Evolutionary conservation across 345 rosid genomes (phyloP), one percentile per base, ranked within the genome.

Genomic region (Sisymbrium altissimum): DNA sequence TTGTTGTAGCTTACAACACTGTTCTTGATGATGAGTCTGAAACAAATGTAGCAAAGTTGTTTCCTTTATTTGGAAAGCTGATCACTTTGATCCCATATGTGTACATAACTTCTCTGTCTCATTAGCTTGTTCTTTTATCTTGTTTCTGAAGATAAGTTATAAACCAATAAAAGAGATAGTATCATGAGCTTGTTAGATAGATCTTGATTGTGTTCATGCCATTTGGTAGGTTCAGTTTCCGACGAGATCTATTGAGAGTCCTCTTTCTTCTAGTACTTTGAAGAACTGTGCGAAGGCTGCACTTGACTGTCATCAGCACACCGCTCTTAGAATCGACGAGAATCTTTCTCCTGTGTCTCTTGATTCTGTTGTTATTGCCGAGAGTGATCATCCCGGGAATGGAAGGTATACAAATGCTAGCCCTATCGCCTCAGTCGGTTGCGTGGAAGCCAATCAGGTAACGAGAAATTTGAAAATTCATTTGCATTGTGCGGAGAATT

Each of bases 381-480:
- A 86, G 82, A 76, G 82, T 81, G 93, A 88, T 76, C 19, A 88
- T 74, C n/a, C 84, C 0, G 83, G 84, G 77, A 81, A 72, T 67
- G 88, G 83, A 59, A 87, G 89, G 64, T 87, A 82, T 59, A 38
- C 87, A 0, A 73, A 81, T 76, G 78, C 84, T 41, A 88, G 93
- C 70, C 87, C 92, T 38, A 86, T 93, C 44, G 78, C 83, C 48
- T 85, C 98, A 0, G 92, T 86, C 52, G 97, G 84, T 52, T 88
- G 98, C 83, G 83, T 94, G 82, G 96, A 94, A 68, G 84, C 97
- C 53, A 94, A 88, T 80, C 96, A 93, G 94, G 98, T 89, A 33
- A 19, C 52, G 8, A 10, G 2, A 14, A 41, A 18, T 41, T 43
- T 1, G n/a, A 18, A 48, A 19, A 63, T 6, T 17, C 55, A 55